Evolutionary conservation across 2,329 filamentous ascomycete genomes (phyloP), one percentile per base, ranked within the genome.

Genomic region (Zymoseptoria pseudotritici): DNA sequence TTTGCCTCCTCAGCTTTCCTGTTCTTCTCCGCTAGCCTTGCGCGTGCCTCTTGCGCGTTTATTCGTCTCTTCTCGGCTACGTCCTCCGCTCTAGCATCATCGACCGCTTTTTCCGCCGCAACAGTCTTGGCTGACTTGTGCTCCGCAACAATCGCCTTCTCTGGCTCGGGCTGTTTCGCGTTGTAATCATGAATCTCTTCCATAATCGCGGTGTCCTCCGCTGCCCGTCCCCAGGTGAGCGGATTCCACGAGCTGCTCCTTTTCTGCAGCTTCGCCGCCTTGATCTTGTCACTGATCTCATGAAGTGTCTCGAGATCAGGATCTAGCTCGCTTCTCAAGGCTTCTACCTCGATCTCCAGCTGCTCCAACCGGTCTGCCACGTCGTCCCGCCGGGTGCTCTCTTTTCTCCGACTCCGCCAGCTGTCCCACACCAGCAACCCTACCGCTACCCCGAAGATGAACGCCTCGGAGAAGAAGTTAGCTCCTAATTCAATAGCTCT

Each of bases 401-500:
- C 84, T 69, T 88, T 88, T 61, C 82, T 77, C 56, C 84, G 77
- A 29, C 82, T 82, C 58, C 85, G 75, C 79, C 80, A 84, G 20
- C 81, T 80, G 68, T 89, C 86, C 57, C 83, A 83, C 0, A 88
- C 71, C 52, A 89, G 84, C 61, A 88, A 72, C 0, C 81, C 76
- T 5, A 83, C 84, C 1, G 83, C 86, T 11, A 88, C 86, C 3
- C 79, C 66, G 66, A 88, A 88, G 49, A 89, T 78, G 69, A 89
- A 89, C 0, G 82, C 75, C 68, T 89, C 86, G 31, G 83, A 84
- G 54, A 86, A 86, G 67, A 89, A 88, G 63, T 86, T 88, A 3
- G 86, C 86, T 3, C 86, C 86, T 46, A 82, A 81, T 69, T 89
- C 86, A 58, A 89, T 88, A 0, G 86, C 86, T 67, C 87, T 86